Evolutionary conservation across 768 basidiomycete genomes (phyloP).

Genomic region (Cantharellus anzutake): DNA sequence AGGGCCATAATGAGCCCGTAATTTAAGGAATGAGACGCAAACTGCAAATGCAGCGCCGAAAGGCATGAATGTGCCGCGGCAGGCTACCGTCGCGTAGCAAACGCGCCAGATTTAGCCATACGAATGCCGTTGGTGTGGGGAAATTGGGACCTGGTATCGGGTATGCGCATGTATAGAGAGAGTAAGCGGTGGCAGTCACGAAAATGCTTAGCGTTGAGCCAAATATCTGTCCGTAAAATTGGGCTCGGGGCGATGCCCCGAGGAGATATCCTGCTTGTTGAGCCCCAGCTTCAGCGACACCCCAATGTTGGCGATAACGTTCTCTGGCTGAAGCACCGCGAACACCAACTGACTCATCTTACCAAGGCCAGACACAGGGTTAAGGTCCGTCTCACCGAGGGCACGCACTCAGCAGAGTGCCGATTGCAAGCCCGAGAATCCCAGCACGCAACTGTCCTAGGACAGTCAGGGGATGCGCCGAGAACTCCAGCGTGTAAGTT

Average conservation of each 20-base stretch:
- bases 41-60: constrained; percentile 56
- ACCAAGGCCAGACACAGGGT: constrained; percentile 81
- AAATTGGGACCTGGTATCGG: constrained; percentile 86
- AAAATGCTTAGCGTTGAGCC: constrained; percentile 78
- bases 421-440: no score
- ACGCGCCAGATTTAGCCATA: constrained; percentile 70
- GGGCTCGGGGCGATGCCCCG: constrained; percentile 77
- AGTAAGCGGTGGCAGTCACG: constrained; percentile 75
- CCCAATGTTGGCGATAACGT: constrained; percentile 93
- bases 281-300: constrained; percentile 91
- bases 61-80: constrained; percentile 64
- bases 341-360: constrained; percentile 92
- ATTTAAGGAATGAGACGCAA: constrained; percentile 44
- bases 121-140: constrained; percentile 86
- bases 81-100: constrained; percentile 65
- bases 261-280: constrained; percentile 89
- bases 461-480: no score
- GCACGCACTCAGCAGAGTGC: constrained; percentile 46
- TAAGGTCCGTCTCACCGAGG: constrained; percentile 87
- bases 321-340: constrained; percentile 84
- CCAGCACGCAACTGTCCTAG: no score
- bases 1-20: constrained; percentile 20
- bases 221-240: constrained; percentile 86
- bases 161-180: constrained; percentile 74
- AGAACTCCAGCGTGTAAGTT: no score